A percentile compares a stretch with the other conserved stretches of the same genome.
phyloP scores from a whole-genome alignment of 202 grass and related monocot species.

The Schoenoplectus tabernaemontani region DNA sequence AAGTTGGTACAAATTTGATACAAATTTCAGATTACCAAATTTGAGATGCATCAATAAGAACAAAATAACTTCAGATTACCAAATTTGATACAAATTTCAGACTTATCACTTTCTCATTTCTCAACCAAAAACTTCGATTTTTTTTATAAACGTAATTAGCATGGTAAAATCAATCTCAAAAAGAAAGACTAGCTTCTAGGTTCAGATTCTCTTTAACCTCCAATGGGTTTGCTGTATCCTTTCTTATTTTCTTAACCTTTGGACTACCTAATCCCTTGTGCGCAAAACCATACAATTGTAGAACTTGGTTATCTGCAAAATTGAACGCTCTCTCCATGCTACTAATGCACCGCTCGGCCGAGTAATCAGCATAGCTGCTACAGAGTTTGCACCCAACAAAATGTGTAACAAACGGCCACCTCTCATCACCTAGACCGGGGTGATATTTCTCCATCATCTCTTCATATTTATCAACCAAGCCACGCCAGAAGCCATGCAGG shows the following conservation, averaged over 20 bases:
- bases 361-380: conserved; percentile 92
- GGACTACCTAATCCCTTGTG: conserved; percentile 63
- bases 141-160: background rate
- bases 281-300: conserved; percentile 66
- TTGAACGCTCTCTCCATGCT: conserved; percentile 95
- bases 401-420: conserved; percentile 92
- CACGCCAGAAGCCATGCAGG: conserved; percentile 82
- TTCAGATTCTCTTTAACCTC: conserved; percentile 58
- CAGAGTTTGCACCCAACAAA: conserved; percentile 96
- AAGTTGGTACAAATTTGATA: no score
- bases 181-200: conserved; percentile 47
- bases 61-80: conserved; percentile 10
- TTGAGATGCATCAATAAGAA: background rate
- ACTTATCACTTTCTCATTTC: background rate
- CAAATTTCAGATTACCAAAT: no score
- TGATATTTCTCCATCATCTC: conserved; percentile 95
- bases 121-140: background rate
- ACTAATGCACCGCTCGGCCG: conserved; percentile 63
- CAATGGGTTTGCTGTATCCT: conserved; percentile 56
- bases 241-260: conserved; percentile 69
- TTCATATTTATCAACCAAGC: conserved; percentile 82
- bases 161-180: conserved; percentile 25
- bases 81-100: background rate
- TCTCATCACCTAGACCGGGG: conserved; percentile 76
- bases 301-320: conserved; percentile 92